These are phyloP conservation scores for Cryphonectria japonica DNA, from an alignment of 2,329 filamentous ascomycete species.

Conservation along the genomic window DNA sequence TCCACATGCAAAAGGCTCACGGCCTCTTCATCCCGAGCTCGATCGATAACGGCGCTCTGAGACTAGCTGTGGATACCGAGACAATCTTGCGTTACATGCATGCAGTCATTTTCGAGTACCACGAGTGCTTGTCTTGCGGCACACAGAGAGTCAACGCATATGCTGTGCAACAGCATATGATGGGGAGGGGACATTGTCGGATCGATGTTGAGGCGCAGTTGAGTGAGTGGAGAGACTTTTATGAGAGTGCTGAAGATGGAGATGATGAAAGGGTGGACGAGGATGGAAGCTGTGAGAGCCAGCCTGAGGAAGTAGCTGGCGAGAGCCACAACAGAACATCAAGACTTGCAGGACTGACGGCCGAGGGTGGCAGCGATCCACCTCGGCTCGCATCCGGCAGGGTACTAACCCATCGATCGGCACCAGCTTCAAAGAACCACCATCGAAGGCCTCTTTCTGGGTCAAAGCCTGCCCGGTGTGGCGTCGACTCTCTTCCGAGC, in stretches of 20 bases:
- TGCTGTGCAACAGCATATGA: conserved; percentile 53
- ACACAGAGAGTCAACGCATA: conserved; percentile 43
- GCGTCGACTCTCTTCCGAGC: neutral
- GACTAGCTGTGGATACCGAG: conserved; percentile 44
- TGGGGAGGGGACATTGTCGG: conserved; percentile 48
- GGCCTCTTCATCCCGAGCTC: conserved; percentile 44
- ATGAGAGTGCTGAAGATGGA: conserved; percentile 26
- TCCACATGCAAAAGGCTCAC: conserved; percentile 52
- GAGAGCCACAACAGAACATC: neutral
- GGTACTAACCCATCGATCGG: conserved; percentile 37
- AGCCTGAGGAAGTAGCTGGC: neutral
- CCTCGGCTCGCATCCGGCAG: conserved; percentile 42
- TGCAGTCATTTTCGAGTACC: conserved; percentile 48
- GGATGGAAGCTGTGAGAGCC: too few relatives aligned
- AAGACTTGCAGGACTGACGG: neutral
- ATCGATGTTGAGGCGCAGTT: conserved; percentile 40
- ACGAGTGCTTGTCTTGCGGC: conserved; percentile 53
- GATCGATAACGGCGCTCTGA: conserved; percentile 39
- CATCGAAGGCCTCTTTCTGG: conserved; percentile 7
- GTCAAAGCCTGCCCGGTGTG: neutral
- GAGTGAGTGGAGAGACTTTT: conserved; percentile 44
- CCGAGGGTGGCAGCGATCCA: conserved; percentile 31
- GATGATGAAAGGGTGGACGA: neutral
- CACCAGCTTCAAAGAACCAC: neutral
- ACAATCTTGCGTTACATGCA: conserved; percentile 50